Evolutionary conservation across 2,329 filamentous ascomycete genomes (phyloP).

Genomic region (Aspergillus spinulosporus): DNA sequence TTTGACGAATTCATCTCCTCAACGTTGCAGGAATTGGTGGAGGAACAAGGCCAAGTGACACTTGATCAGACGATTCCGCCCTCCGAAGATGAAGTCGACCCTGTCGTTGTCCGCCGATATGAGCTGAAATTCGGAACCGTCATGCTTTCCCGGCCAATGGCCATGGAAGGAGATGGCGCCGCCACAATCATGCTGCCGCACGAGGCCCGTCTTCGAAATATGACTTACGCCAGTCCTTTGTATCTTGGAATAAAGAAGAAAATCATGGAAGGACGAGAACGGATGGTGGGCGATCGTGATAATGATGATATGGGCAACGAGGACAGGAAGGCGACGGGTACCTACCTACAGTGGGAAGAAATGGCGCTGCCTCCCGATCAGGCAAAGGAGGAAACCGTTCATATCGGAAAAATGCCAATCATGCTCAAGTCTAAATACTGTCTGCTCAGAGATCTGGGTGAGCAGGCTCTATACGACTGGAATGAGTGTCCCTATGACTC

Average conservation of each 20-base stretch:
- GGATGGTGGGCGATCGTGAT: slow-evolving; percentile 68
- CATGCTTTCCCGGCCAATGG: slow-evolving; percentile 82
- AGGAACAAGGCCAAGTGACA: slow-evolving; percentile 88
- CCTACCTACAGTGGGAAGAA: slow-evolving; percentile 51
- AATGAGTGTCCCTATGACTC: slow-evolving; percentile 99
- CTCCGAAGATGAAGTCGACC: slow-evolving; percentile 67
- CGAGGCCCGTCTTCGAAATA: slow-evolving; percentile 90
- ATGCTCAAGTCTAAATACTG: slow-evolving; percentile 99
- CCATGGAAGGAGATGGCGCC: slow-evolving; percentile 88
- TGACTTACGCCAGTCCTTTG: slow-evolving; percentile 91
- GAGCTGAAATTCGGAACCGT: slow-evolving; percentile 93
- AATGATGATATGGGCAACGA: slow-evolving; percentile 51
- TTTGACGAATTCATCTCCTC: slow-evolving; percentile 96
- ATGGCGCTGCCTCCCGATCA: slow-evolving; percentile 49
- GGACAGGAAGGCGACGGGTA: slow-evolving; percentile 48
- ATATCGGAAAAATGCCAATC: slow-evolving; percentile 92
- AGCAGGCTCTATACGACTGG: slow-evolving; percentile 83
- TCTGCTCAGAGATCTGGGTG: slow-evolving; percentile 77
- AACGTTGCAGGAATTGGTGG: slow-evolving; percentile 91
- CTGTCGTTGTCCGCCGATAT: slow-evolving; percentile 84
- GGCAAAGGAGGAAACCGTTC: slow-evolving; percentile 70
- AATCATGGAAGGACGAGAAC: slow-evolving; percentile 78
- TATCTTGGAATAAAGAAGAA: slow-evolving; percentile 87
- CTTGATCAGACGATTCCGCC: slow-evolving; percentile 88
- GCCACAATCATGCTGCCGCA: slow-evolving; percentile 86